A percentile compares a stretch with the other conserved stretches of the same genome.
Conservation (phyloP, 768 basidiomycete species). For the Rhodotorula taiwanensis region DNA sequence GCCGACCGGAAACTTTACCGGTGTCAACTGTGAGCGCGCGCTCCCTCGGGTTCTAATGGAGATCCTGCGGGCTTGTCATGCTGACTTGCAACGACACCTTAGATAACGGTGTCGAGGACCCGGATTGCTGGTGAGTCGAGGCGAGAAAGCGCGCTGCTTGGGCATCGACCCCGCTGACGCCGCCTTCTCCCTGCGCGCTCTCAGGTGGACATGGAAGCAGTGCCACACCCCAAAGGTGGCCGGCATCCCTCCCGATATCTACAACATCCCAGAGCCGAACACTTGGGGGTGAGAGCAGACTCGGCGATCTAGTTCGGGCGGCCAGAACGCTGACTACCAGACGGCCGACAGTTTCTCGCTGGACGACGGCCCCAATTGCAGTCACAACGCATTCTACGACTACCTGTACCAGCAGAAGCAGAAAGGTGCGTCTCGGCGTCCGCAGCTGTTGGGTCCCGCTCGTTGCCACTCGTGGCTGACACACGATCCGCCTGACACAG, state of each 20-base stretch:
- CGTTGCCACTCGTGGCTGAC: neutral
- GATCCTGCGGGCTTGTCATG: too few species aligned
- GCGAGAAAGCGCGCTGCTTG: too few species aligned
- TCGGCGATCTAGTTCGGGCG: neutral
- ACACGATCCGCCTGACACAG: neutral
- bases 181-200: neutral
- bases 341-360: constrained; percentile 35
- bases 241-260: constrained; percentile 43
- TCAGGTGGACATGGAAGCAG: constrained; percentile 16
- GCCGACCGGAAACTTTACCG: constrained; percentile 42
- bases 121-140: constrained; percentile 33
- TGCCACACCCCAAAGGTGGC: constrained; percentile 42
- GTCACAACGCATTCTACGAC: constrained; percentile 48
- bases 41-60: too few species aligned
- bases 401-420: constrained; percentile 43
- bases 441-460: neutral
- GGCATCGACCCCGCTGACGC: too few species aligned
- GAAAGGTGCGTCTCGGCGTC: constrained; percentile 42
- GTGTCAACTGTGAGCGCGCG: constrained; percentile 23
- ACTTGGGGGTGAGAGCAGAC: constrained; percentile 31
- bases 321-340: neutral
- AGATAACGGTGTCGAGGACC: constrained; percentile 17
- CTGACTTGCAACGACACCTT: neutral
- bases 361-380: constrained; percentile 45
- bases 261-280: neutral